Evolutionary conservation across 495 filamentous ascomycete genomes (phyloP).

Genomic region (Xanthoparmelia taractica): DNA sequence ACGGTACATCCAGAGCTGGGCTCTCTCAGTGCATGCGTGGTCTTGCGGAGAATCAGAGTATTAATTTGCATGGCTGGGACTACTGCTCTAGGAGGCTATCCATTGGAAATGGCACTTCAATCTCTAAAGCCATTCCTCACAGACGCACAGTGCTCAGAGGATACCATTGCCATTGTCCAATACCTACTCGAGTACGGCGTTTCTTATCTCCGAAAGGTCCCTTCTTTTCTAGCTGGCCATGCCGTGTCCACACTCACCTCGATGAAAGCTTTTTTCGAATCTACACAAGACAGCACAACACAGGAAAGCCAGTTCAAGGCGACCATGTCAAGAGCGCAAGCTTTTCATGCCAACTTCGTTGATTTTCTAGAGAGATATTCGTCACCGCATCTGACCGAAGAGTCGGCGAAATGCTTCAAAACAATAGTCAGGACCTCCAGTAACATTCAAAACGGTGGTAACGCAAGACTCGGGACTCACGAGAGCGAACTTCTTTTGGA

Average conservation of each 20-base stretch:
- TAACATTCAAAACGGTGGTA: constrained; percentile 48
- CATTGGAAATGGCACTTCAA: constrained; percentile 85
- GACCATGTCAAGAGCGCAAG: constrained; percentile 58
- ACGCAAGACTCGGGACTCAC: constrained; percentile 49
- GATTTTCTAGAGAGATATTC: constrained; percentile 51
- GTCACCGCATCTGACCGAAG: constrained; percentile 40
- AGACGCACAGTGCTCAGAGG: constrained; percentile 82
- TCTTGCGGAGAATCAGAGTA: constrained; percentile 78
- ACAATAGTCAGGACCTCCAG: constrained; percentile 56
- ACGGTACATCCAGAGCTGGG: constrained; percentile 82
- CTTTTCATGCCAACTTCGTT: constrained; percentile 66
- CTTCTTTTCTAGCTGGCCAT: constrained; percentile 71
- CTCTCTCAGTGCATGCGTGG: constrained; percentile 73
- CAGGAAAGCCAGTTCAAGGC: constrained; percentile 66
- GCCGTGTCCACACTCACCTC: constrained; percentile 68
- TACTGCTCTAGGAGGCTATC: constrained; percentile 65
- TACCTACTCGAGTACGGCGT: constrained; percentile 70
- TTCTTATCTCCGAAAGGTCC: constrained; percentile 52
- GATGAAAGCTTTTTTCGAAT: constrained; percentile 61
- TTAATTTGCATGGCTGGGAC: constrained; percentile 69
- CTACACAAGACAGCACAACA: constrained; percentile 58
- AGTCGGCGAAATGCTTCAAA: constrained; percentile 50
- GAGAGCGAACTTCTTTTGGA: constrained; percentile 68
- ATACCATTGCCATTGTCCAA: constrained; percentile 78
- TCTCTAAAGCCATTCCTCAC: constrained; percentile 70